Base-by-base conservation (phyloP, 495 filamentous ascomycete species). In the Neurospora sp. region DNA sequence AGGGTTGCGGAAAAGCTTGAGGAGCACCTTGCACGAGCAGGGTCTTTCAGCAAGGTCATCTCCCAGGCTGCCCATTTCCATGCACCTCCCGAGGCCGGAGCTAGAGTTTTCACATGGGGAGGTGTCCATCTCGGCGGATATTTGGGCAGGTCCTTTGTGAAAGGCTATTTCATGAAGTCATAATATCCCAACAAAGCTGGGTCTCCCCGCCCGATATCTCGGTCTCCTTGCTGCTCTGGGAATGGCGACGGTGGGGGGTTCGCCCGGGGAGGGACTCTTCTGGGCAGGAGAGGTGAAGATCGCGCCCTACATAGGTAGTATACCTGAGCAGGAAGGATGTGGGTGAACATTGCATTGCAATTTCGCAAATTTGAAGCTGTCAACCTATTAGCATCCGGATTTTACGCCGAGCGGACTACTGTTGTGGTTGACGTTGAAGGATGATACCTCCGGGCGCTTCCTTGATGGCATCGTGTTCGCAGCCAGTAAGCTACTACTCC, bases 91-190 rank as follows among this genome's bases (percentile, higher is more conserved):
- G 24, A 28, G 24, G 24, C 24, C 24, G 24, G 24, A 28, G 24
- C 24, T 28, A 28, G 24, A 28, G 24, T 28, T 28, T 28, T 71
- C 43, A 71, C 70, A 59, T 71, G 70, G 42, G 42, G 5, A 28
- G 13, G 13, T 28, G 24, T 31, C 24, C 54, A 31, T 62, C 54
- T 31, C 24, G 54, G 54, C 24, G 54, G 54, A 62, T 9, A 24
- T 31, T 31, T 17, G 54, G 54, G 54, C 54, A 31, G 11, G 24
- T 17, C 13, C 54, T 8, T 28, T 62, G 13, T 62, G 13, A 15
- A 24, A 59, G 19, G 15, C 42, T 43, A 54, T 70, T 39, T 13
- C 28, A 73, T 73, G 72, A 73, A 66, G 24, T 73, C 72, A 70
- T 39, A 5, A n/a, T 24, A 39, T 39, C 45, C 38, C 39, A 34